Conservation (phyloP, 495 filamentous ascomycete genomes). For the Bacidia gigantensis region DNA sequence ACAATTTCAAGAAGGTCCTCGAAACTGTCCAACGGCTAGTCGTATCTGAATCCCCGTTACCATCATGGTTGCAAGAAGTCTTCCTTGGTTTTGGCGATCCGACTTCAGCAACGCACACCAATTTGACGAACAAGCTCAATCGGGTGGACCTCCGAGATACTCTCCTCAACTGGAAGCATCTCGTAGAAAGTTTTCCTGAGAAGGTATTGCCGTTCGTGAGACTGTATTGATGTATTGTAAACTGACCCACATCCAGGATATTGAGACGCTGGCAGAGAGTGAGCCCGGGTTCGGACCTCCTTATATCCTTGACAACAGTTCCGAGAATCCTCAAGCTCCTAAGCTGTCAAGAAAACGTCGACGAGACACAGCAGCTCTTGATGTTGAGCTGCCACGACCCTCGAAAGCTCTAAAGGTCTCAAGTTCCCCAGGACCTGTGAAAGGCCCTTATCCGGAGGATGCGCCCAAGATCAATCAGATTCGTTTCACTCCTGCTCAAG, state of each 20-base stretch:
- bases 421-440: constrained; percentile 83
- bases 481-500: constrained; percentile 80
- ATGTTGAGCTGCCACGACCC: constrained; percentile 34
- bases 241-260: constrained; percentile 29
- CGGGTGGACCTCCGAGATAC: constrained; percentile 86
- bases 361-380: constrained; percentile 47
- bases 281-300: constrained; percentile 70
- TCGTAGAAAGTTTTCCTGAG: constrained; percentile 74
- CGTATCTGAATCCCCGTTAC: constrained; percentile 71
- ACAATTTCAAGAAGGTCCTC: constrained; percentile 92
- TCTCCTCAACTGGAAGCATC: constrained; percentile 88
- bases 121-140: constrained; percentile 61
- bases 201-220: no score
- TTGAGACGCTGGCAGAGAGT: constrained; percentile 60
- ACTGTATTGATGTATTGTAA: no score
- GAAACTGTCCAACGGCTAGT: constrained; percentile 81
- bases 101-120: constrained; percentile 69
- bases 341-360: constrained; percentile 65
- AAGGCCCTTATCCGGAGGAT: constrained; percentile 83
- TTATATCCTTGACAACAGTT: constrained; percentile 57
- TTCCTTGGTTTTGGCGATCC: constrained; percentile 96
- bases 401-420: constrained; percentile 64
- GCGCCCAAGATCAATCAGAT: constrained; percentile 69
- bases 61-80: constrained; percentile 88
- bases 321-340: constrained; percentile 33